Base-by-base conservation (phyloP, 2,329 filamentous ascomycete genomes). In the Bipolaris victoriae region DNA sequence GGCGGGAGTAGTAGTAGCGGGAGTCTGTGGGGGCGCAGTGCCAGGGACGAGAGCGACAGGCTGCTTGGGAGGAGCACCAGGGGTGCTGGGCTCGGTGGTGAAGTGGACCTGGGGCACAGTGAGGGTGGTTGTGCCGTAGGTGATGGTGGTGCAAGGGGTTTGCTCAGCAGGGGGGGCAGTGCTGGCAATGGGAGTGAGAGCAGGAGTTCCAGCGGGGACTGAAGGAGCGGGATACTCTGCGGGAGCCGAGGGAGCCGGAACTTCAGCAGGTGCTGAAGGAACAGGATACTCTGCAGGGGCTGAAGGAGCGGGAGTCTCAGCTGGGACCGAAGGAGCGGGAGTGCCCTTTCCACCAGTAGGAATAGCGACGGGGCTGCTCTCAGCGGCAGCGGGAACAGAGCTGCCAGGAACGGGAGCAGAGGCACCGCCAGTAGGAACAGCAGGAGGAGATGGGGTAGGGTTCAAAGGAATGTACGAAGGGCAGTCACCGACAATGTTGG, bases 401-500 rank as follows among this genome's bases (percentile, higher is more conserved):
- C 18, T 52, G 49, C 47, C 54, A 35, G 44, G 22, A 26, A 31
- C 22, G 37, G 43, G 35, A 53, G 20, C 24, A 9, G 50, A 35
- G n/a, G 50, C 53, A 24, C 66, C 63, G 3, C 55, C 61, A 51
- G 64, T 62, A n/a, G 64, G 54, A 24, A 66, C 51, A 43, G 61
- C 51, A 39, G 70, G 55, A 2, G 65, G 58, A 22, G 77, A 74
- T 46, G 70, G 55, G 1, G 64, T 58, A 26, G 77, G 75, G 47
- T 71, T 70, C 45, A 77, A 64, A 24, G 72, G 74, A 67, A 86
- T 86, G 74, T 86, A 80, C 37, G 83, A 82, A 22, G 90, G 86
- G 66, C 91, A 87, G 62, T 85, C 87, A 48, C 90, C 96, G 72
- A 91, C 86, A 70, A 98, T 90, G 63, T 84, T 90, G n/a, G 93